Base-by-base conservation (phyloP, 176 grass and related monocot genomes). In the Stipa capillata region DNA sequence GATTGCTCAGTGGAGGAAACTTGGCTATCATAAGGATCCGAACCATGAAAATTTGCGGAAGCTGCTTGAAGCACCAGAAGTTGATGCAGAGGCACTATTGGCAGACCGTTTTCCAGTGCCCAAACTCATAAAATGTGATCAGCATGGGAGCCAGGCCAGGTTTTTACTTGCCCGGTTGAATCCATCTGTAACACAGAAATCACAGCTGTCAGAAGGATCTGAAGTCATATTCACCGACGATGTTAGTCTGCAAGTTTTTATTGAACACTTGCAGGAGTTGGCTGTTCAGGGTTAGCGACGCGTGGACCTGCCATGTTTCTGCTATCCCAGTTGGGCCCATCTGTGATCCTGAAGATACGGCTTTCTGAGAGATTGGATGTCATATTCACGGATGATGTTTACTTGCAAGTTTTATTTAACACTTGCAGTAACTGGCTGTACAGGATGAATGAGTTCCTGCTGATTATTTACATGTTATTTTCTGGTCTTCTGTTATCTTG, bases 111-210 rank as follows among this genome's bases (percentile, higher is more conserved):
- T 99, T 32, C 96, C 92, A 0, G 83, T 89, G 25, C 96, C 96
- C 40, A 99, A 92, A 84, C 88, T 99, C 27, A 85, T 99, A 57
- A 99, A 99, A 73, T 99, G 96, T 57, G 86, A 99, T 44, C 90
- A 95, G 78, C 93, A 99, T 84, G 96, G 92, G 34, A 99, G 96
- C 82, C 96, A 99, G 40, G 96, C 88, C 10, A 94, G 96, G 54
- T 95, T 95, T 83, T 79, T 99, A 44, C 84, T 99, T 7, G 96
- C 96, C 33, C 93, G 88, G 58, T 65, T 99, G 82, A 95, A 99
- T 87, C 96, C 96, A 27, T 99, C 96, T 5, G 92, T 99, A 58
- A 99, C 97, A 82, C 97, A 99, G 84, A 99, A 95, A 86, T 93
- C 96, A 42, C 67, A 82, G 74, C 55, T 95, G 79, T 93, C 83